Base-by-base conservation (phyloP, 1,139 yeast genomes). In the Geotrichum macrosporum region DNA sequence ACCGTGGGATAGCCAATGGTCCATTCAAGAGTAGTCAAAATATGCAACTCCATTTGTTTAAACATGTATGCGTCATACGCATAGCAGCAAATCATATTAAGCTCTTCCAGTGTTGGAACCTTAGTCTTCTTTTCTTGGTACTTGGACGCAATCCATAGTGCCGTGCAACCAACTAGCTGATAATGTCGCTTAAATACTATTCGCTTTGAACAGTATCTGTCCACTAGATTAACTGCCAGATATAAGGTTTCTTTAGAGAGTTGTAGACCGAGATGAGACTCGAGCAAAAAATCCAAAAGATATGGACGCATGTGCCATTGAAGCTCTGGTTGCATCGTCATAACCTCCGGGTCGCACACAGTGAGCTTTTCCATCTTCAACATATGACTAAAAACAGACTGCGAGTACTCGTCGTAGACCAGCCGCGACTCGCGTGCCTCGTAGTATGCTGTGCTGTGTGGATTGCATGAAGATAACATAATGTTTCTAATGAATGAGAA, bases 261-360 rank as follows among this genome's bases (percentile, higher is more conserved):
- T 53, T 77, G 78, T 60, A 89, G 78, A 50, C 88, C 79, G 16
- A 80, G 71, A 65, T 92, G 97, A 55, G 87, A 74, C 63, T 87
- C 96, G 49, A 88, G 72, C 48, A 88, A 69, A 60, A 85, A 87
- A 64, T 89, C 95, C 41, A 89, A 73, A 46, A 89, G 72, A 58
- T 80, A 85, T 1, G 96, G 96, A 61, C 97, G 76, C 95, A 88
- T 85, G 66, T 76, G 81, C 95, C 96, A 87, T 59, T 84, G 86
- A 52, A 88, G 77, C 66, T 89, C 96, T 0, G 97, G 96, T 66
- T 92, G 97, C 53, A 83, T 73, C 57, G 86, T 95, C 55, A 89
- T 86, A 94, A 88, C 83, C 35, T 80, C 41, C 4, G 68, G 57
- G 51, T 65, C 66, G 12, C 69, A 64, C 19, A 59, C 53, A 21